Percentiles rank a stretch among this genome's conserved stretches.
These are phyloP conservation scores for Actinomucor elegans DNA, from an alignment of 371 early-diverging fungal species.

Conservation along the genomic window DNA sequence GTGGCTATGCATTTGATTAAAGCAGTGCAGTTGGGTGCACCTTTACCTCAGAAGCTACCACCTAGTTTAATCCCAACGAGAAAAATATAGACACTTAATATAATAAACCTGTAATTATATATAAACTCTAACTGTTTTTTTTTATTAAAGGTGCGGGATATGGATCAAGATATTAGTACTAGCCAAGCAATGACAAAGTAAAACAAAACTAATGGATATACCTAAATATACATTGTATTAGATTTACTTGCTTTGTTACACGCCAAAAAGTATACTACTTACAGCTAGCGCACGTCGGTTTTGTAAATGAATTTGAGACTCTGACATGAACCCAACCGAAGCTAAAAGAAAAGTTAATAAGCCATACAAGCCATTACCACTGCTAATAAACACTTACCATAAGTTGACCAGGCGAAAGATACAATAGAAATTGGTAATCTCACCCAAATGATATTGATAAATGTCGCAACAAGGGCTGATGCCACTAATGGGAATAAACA, in stretches of 20 bases:
- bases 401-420: conserved; percentile 83
- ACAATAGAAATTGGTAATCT: conserved; percentile 69
- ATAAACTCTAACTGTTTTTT: not conserved
- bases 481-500: conserved; percentile 90
- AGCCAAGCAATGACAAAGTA: conserved; percentile 94
- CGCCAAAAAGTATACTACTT: conserved; percentile 3
- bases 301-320: conserved; percentile 63
- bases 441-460: conserved; percentile 63
- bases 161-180: conserved; percentile 69
- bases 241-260: not conserved
- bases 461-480: conserved; percentile 67
- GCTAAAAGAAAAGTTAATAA: conserved; percentile 81
- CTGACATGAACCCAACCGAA: conserved; percentile 86
- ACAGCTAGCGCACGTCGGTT: conserved; percentile 83
- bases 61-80: conserved; percentile 28
- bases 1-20: conserved; percentile 65
- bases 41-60: conserved; percentile 51
- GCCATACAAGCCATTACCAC: too few relatives aligned
- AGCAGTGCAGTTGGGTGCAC: conserved; percentile 47
- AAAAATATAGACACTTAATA: conserved; percentile 36
- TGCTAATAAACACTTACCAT: too few relatives aligned
- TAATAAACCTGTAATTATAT: not conserved
- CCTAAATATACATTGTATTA: too few relatives aligned
- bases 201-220: conserved; percentile 88
- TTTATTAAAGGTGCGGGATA: too few relatives aligned